These are phyloP conservation scores for Emericellopsis cladophorae DNA, from an alignment of 2,329 filamentous ascomycete genomes.

Conservation along the genomic window DNA sequence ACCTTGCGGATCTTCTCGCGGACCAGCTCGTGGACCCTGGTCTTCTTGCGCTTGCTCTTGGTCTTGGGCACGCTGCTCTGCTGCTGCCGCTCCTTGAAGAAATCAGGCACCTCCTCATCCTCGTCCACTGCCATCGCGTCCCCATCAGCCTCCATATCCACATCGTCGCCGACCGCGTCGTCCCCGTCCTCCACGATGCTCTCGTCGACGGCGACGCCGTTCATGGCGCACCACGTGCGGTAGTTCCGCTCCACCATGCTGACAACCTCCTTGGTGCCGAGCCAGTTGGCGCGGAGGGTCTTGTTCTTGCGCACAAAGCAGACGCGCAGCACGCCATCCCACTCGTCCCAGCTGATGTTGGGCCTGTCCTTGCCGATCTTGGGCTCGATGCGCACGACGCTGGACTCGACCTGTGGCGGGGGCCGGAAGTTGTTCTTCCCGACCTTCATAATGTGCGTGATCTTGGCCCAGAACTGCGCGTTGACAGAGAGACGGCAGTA, in stretches of 20 bases:
- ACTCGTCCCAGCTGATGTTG: slow-evolving; percentile 86
- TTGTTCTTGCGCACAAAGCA: slow-evolving; percentile 68
- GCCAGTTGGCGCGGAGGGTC: slow-evolving; percentile 69
- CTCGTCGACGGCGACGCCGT: slow-evolving; percentile 69
- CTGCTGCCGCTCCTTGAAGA: slow-evolving; percentile 58
- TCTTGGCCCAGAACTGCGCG: slow-evolving; percentile 70
- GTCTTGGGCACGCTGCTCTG: slow-evolving; percentile 36
- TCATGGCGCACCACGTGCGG: slow-evolving; percentile 77
- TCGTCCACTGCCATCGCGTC: slow-evolving; percentile 38
- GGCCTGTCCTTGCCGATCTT: slow-evolving; percentile 67
- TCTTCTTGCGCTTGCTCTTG: slow-evolving; percentile 62
- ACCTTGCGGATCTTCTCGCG: slow-evolving; percentile 77
- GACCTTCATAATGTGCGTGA: slow-evolving; percentile 75
- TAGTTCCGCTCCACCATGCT: slow-evolving; percentile 80
- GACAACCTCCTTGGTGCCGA: slow-evolving; percentile 70
- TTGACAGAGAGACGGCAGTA: slow-evolving; percentile 90
- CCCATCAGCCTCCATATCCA: slow-evolving; percentile 22
- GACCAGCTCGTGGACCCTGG: slow-evolving; percentile 71
- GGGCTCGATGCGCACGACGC: slow-evolving; percentile 79
- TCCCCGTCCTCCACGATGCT: slow-evolving; percentile 33
- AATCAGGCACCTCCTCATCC: slow-evolving; percentile 59
- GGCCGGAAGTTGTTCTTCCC: slow-evolving; percentile 95
- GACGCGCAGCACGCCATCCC: slow-evolving; percentile 81
- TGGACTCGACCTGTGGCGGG: slow-evolving; percentile 83
- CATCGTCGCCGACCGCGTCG: slow-evolving; percentile 24